Evolutionary conservation across 140 eudicot genomes (phyloP), one percentile per base, ranked within the genome.

Genomic region (Flaveria floridana): DNA sequence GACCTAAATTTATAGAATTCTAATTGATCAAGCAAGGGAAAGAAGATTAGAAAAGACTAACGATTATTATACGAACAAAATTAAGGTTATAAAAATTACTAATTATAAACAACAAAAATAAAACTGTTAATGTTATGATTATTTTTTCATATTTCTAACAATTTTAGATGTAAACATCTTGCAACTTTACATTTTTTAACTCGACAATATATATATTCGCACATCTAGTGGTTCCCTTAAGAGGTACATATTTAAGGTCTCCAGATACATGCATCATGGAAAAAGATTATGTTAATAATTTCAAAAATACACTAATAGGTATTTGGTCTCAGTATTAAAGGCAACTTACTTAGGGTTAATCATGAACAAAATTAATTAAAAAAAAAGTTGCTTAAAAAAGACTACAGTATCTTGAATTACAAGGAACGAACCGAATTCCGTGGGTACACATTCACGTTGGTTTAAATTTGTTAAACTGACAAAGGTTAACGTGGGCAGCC

Each of bases 401-500:
- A 21, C 25, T 21, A 58, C 5, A 13, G 65, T 58, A 20, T 20
- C 37, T 21, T 58, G 65, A 8, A 19, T 20, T 21, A 2, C 65
- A 21, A 58, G 37, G 20, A 58, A 58, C 65, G 37, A 58, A 58
- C 37, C 65, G 25, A 58, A 58, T 58, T 23, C 39, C 39, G 25
- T 58, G 65, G 37, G 34, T 11, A 18, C 62, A 55, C 13, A 53
- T 53, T 55, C 62, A 58, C 23, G 65, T 58, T 10, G 6, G 23
- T 11, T 55, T 55, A 55, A 18, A 55, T 14, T 16, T 16, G 62
- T 55, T 16, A 16, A 14, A 28, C 21, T 0, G 14, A 26, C 50
- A 67, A 41, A 7, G 34, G 28, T 67, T 67, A 55, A 67, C 71
- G 34, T 66, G 71, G 55, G 71, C 53, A 41, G 55, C 18, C n/a